Evolutionary conservation across 176 grass and related monocot genomes (phyloP).

Genomic region (Paspalum vaginatum): DNA sequence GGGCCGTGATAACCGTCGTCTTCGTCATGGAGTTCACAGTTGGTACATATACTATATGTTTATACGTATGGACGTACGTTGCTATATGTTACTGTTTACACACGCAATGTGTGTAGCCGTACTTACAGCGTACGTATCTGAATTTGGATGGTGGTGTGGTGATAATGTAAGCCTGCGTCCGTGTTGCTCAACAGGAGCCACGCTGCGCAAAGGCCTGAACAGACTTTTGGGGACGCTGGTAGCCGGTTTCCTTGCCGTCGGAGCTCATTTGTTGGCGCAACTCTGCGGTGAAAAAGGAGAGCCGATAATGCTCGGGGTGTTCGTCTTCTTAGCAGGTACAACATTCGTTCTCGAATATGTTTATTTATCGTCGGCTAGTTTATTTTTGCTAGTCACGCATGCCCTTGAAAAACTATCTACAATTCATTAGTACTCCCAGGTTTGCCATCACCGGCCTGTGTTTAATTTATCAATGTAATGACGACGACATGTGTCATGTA

Average conservation of each 20-base stretch:
- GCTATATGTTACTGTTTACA: no score
- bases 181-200: constrained; percentile 46
- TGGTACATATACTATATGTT: constrained; percentile 25
- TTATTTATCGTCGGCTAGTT: no score
- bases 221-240: constrained; percentile 68
- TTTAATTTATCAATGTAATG: no score
- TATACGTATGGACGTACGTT: neutral
- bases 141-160: no score
- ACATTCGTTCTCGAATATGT: no score
- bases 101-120: no score
- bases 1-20: constrained; percentile 86
- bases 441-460: no score
- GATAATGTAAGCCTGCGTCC: neutral
- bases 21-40: constrained; percentile 95
- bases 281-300: constrained; percentile 66
- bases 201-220: constrained; percentile 72
- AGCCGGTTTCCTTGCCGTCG: constrained; percentile 68
- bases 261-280: constrained; percentile 62
- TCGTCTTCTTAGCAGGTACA: constrained; percentile 80
- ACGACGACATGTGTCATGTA: no score
- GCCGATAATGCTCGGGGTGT: constrained; percentile 63
- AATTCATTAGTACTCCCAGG: no score
- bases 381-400: no score
- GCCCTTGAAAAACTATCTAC: no score
- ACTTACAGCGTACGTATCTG: no score